Conservation (phyloP, 2,329 filamentous ascomycete genomes). For the Didymella lethalis region DNA sequence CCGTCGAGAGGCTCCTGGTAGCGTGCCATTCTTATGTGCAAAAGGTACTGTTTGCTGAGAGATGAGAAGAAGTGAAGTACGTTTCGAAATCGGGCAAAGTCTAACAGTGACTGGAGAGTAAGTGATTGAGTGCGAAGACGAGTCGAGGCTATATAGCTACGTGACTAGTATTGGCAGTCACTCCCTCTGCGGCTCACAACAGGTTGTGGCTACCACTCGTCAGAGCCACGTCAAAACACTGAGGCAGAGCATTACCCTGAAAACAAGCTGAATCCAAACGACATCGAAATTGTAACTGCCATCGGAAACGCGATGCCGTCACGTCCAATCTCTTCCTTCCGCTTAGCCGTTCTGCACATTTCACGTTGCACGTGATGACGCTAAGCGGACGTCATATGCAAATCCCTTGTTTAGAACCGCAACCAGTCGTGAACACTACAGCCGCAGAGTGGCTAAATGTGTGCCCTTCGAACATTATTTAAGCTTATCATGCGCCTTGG, state of each 20-base stretch:
- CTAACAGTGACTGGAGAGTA: neutral
- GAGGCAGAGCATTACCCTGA: neutral
- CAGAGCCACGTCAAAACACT: slow-evolving; percentile 1
- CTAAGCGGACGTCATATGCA: slow-evolving; percentile 13
- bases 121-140: neutral
- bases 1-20: slow-evolving; percentile 23
- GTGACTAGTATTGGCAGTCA: no score
- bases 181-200: neutral
- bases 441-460: neutral
- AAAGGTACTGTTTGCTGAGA: neutral
- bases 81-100: neutral
- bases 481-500: slow-evolving; percentile 4
- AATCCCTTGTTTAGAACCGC: slow-evolving; percentile 3
- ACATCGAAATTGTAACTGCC: neutral
- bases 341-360: slow-evolving; percentile 1
- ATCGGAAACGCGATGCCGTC: slow-evolving; percentile 3
- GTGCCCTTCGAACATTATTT: neutral
- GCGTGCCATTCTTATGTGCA: slow-evolving; percentile 20
- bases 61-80: neutral
- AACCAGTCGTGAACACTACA: slow-evolving; percentile 1
- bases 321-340: slow-evolving; percentile 2
- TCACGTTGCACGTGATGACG: slow-evolving; percentile 15
- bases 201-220: slow-evolving; percentile 6
- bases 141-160: slow-evolving; percentile 7
- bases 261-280: neutral